phyloP scores from a whole-genome alignment of 176 grass and related monocot species.

The Oryza punctata region DNA sequence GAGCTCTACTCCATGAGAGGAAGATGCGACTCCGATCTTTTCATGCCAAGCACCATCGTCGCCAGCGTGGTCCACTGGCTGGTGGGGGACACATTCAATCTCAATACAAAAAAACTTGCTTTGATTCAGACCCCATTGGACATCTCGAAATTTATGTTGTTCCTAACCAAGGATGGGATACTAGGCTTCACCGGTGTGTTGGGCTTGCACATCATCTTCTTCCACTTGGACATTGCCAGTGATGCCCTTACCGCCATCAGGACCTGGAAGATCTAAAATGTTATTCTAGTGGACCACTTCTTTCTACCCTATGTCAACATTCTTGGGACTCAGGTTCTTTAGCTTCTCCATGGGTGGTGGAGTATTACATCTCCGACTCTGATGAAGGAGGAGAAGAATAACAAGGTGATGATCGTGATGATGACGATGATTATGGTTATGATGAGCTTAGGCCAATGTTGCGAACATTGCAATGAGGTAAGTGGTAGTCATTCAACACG shows the following conservation, averaged over 20 bases:
- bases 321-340: not conserved
- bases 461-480: too few relatives aligned
- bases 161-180: not conserved
- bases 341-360: too few relatives aligned
- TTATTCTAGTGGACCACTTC: not conserved
- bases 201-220: not conserved
- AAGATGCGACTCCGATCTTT: not conserved
- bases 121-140: not conserved
- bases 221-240: not conserved
- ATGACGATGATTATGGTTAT: too few relatives aligned
- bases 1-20: not conserved
- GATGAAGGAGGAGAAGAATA: not conserved
- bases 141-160: not conserved
- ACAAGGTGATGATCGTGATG: too few relatives aligned
- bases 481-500: too few relatives aligned
- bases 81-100: not conserved
- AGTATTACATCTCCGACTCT: not conserved
- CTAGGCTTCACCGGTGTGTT: not conserved
- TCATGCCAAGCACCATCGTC: not conserved
- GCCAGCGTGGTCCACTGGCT: not conserved
- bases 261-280: too few relatives aligned
- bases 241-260: not conserved
- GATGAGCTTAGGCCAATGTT: too few relatives aligned
- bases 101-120: not conserved
- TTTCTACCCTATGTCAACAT: not conserved